These are phyloP conservation scores for Fusarium sp. DNA, from an alignment of 2,329 filamentous ascomycete genomes.

Conservation along the genomic window DNA sequence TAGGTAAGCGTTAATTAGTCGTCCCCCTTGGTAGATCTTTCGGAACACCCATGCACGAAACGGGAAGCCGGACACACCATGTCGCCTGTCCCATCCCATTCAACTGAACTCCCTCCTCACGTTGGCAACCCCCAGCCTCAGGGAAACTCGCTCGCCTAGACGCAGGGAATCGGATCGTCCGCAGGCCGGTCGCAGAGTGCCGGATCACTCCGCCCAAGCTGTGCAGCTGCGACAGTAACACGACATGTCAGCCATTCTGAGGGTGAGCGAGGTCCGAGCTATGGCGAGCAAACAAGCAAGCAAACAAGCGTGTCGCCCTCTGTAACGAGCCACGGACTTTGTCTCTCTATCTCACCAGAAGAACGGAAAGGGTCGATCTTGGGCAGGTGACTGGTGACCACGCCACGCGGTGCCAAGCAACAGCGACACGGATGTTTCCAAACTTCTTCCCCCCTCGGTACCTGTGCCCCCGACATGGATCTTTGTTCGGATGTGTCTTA, in stretches of 20 bases:
- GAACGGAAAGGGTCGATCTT: conserved; percentile 2
- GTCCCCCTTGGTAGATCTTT: not conserved
- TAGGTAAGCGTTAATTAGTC: not conserved
- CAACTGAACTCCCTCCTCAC: not conserved
- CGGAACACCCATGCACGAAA: not conserved
- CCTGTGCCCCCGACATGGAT: conserved; percentile 14
- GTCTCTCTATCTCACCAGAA: conserved; percentile 19
- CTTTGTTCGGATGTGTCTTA: not conserved
- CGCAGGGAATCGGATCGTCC: conserved; percentile 25
- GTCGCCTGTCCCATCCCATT: not conserved
- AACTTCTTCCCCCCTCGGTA: not conserved
- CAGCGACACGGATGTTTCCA: conserved; percentile 14
- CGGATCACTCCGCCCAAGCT: conserved; percentile 26
- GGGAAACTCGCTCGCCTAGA: conserved; percentile 9
- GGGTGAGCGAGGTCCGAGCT: conserved; percentile 6
- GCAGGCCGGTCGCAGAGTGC: conserved; percentile 11
- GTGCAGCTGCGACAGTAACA: conserved; percentile 13
- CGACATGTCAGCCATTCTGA: conserved; percentile 10
- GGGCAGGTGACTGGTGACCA: conserved; percentile 22
- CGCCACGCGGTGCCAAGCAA: conserved; percentile 32
- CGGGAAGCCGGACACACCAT: not conserved
- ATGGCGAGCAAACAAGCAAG: not conserved
- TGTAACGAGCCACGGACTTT: conserved; percentile 6
- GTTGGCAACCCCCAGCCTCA: not conserved
- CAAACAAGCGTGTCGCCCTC: not conserved